phyloP scores from a whole-genome alignment of 2,329 filamentous ascomycete species.

The Ascochyta koolunga region DNA sequence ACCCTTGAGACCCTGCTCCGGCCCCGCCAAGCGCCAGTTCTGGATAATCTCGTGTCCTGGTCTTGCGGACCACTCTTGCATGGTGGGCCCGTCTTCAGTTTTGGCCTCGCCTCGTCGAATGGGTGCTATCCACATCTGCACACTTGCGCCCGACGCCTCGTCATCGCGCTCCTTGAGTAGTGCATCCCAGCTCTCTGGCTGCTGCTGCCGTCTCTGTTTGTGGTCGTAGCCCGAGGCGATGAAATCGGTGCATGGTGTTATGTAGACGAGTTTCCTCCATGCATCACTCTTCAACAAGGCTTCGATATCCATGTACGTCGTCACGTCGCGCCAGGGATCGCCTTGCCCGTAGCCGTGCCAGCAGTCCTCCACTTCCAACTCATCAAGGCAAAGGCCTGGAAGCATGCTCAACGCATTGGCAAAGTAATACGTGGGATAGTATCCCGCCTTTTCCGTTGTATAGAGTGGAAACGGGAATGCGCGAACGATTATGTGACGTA shows the following conservation, averaged over 20 bases:
- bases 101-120: conserved; percentile 19
- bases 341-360: conserved; percentile 45
- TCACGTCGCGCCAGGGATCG: conserved; percentile 43
- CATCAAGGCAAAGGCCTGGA: conserved; percentile 41
- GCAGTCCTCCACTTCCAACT: conserved; percentile 41
- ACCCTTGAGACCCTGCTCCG: conserved; percentile 41
- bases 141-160: conserved; percentile 34
- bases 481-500: conserved; percentile 41
- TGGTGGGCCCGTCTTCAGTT: conserved; percentile 27
- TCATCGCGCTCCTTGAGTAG: conserved; percentile 42
- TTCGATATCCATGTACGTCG: conserved; percentile 45
- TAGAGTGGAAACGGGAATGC: conserved; percentile 45
- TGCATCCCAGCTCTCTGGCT: conserved; percentile 40
- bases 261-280: conserved; percentile 43
- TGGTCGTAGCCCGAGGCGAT: conserved; percentile 43
- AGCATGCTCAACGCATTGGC: conserved; percentile 39
- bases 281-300: conserved; percentile 38
- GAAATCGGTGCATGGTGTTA: conserved; percentile 44
- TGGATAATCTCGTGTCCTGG: conserved; percentile 41
- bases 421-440: conserved; percentile 43
- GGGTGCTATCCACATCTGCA: conserved; percentile 42
- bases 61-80: conserved; percentile 37
- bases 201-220: conserved; percentile 32
- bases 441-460: conserved; percentile 27
- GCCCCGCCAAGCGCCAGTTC: conserved; percentile 32